phyloP scores from a whole-genome alignment of 2,329 filamentous ascomycete genomes.

The Calonectria henricotiae region DNA sequence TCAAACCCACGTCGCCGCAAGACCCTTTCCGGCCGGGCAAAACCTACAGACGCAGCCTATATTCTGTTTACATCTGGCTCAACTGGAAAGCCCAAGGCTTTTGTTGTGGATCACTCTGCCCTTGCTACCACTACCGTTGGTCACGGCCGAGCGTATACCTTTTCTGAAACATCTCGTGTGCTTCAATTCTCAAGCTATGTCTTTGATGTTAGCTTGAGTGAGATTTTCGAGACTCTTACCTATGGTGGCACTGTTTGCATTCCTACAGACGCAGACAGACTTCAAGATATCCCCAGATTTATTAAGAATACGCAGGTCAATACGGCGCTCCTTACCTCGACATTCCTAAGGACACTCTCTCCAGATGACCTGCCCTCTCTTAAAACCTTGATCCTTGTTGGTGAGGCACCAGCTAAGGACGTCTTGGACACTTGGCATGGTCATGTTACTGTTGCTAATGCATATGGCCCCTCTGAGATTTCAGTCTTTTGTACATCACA shows the following conservation, averaged over 20 bases:
- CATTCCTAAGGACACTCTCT: slow-evolving; percentile 13
- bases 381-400: slow-evolving; percentile 30
- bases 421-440: slow-evolving; percentile 32
- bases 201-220: slow-evolving; percentile 60
- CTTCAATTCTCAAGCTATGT: slow-evolving; percentile 55
- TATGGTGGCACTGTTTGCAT: slow-evolving; percentile 60
- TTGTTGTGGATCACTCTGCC: slow-evolving; percentile 55
- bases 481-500: slow-evolving; percentile 31
- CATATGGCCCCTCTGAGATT: slow-evolving; percentile 38
- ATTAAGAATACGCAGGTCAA: neutral
- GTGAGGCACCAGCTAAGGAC: slow-evolving; percentile 37
- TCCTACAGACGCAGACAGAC: slow-evolving; percentile 57
- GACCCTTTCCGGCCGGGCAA: neutral
- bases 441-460: slow-evolving; percentile 33
- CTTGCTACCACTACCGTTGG: slow-evolving; percentile 20
- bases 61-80: slow-evolving; percentile 72
- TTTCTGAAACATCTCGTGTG: slow-evolving; percentile 24
- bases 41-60: slow-evolving; percentile 38
- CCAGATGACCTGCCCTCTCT: slow-evolving; percentile 19
- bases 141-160: slow-evolving; percentile 9
- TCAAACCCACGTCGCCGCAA: neutral
- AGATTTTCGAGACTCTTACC: slow-evolving; percentile 60
- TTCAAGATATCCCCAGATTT: slow-evolving; percentile 26
- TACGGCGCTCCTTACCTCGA: slow-evolving; percentile 4
- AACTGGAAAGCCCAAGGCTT: slow-evolving; percentile 70